phyloP scores from a whole-genome alignment of 805 yeast species.

The Yamadazyma takamatsuzukensis region DNA sequence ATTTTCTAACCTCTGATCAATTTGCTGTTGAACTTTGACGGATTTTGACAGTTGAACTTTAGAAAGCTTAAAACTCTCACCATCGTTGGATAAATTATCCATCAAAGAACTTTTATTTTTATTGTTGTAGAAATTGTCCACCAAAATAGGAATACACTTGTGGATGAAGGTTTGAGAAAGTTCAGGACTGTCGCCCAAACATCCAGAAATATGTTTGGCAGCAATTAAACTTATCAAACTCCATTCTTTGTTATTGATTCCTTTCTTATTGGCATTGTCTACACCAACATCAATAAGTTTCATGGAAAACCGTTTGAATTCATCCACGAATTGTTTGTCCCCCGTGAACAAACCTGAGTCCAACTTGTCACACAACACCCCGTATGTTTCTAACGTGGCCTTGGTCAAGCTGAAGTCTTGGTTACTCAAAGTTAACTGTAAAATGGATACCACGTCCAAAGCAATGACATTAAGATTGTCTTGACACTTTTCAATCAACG shows the following conservation, averaged over 20 bases:
- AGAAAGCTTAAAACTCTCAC: conserved; percentile 26
- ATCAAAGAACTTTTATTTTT: conserved; percentile 18
- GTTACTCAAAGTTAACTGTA: conserved; percentile 47
- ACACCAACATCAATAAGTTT: conserved; percentile 16
- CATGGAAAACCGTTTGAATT: conserved; percentile 36
- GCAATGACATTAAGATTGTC: conserved; percentile 87
- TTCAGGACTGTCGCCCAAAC: conserved; percentile 31
- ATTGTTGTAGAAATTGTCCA: conserved; percentile 28
- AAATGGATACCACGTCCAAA: conserved; percentile 57
- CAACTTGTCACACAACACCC: conserved; percentile 42
- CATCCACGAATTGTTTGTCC: conserved; percentile 52
- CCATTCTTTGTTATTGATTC: conserved; percentile 44
- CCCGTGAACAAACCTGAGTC: conserved; percentile 65
- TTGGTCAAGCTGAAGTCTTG: conserved; percentile 63
- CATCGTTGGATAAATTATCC: conserved; percentile 22
- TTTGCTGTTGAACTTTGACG: conserved; percentile 11
- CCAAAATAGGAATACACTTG: conserved; percentile 35
- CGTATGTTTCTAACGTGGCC: conserved; percentile 45
- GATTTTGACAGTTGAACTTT: conserved; percentile 24
- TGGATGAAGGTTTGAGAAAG: conserved; percentile 27
- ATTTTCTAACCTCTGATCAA: conserved; percentile 29
- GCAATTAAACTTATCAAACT: conserved; percentile 38
- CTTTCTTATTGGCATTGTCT: conserved; percentile 6
- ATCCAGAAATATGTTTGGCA: conserved; percentile 34
- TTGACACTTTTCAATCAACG: conserved; percentile 69